Base-by-base conservation (phyloP, 2,329 filamentous ascomycete species). In the Paramyrothecium roridum region DNA sequence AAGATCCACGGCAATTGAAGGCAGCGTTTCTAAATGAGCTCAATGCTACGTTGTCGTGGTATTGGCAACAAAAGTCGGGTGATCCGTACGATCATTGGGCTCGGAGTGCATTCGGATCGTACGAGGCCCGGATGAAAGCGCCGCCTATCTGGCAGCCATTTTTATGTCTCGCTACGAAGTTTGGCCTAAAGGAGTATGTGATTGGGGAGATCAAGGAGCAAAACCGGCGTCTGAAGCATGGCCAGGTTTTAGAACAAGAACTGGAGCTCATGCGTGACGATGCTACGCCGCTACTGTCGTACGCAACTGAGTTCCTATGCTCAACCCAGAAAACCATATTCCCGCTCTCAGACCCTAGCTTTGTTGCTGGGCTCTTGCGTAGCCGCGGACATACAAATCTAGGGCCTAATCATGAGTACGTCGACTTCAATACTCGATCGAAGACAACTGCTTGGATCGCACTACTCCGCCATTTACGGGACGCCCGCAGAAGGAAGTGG, bases 81-180 rank as follows among this genome's bases (percentile, higher is more conserved):
- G 65, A 68, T 13, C 61, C 57, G 0, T 57, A 63, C 34, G 70
- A 73, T 43, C 66, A 73, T 55, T 73, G 70, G 70, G 68, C 70
- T 1, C 59, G 67, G 37, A 65, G 54, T 47, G 64, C 65, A 1
- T 70, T 72, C 49, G 68, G 68, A 3, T 56, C 59, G 1, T 72
- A 70, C 45, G 66, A 70, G 48, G 53, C 60, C n/a, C 65, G 70
- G 8, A 65, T 62, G 57, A 65, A 69, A 51, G 65, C 65, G 7
- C 57, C 67, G 19, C 59, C 65, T 3, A 62, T 71, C 21, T 59
- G 57, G 23, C 57, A 65, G 12, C 67, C 70, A 1, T 73, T 72
- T 33, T 48, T 73, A 8, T 65, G 63, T 8, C 57, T 73, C 1
- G 64, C 69, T 3, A 65, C 65, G 33, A 71, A 66, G 54, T 73